These are phyloP conservation scores for Picochlorum sp. DNA, from an alignment of 139 green algal species.

Conservation along the genomic window DNA sequence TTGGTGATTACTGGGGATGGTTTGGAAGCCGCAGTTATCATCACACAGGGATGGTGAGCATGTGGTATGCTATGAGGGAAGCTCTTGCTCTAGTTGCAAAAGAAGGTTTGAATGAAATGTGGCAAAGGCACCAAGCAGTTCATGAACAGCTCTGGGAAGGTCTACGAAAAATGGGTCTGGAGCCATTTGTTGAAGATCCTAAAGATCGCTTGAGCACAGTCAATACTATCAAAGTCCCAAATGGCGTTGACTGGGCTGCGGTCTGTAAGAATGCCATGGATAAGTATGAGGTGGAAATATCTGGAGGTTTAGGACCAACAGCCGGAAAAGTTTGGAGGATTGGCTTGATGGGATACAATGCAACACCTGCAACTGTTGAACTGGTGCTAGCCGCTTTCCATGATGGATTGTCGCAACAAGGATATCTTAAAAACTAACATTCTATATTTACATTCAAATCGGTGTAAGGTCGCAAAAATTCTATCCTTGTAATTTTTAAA, in stretches of 20 bases:
- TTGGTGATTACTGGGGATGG: conserved; percentile 48
- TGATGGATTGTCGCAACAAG: conserved; percentile 70
- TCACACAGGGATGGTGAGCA: conserved; percentile 67
- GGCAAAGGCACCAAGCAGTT: conserved; percentile 46
- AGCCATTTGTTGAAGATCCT: conserved; percentile 66
- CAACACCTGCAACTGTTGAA: conserved; percentile 58
- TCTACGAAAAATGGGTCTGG: conserved; percentile 55
- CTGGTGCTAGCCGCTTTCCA: conserved; percentile 68
- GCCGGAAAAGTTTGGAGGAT: conserved; percentile 72
- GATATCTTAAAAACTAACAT: conserved; percentile 41
- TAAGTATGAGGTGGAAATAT: conserved; percentile 59
- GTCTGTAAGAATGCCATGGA: conserved; percentile 76
- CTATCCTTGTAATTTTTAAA: background rate
- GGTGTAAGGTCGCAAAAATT: background rate
- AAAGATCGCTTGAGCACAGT: conserved; percentile 69
- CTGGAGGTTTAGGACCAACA: conserved; percentile 65
- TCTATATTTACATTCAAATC: conserved; percentile 6
- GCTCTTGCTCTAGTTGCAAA: conserved; percentile 64
- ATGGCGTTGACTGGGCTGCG: conserved; percentile 67
- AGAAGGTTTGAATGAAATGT: conserved; percentile 53
- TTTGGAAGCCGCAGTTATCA: conserved; percentile 67
- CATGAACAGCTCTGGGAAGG: conserved; percentile 68
- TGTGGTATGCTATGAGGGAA: conserved; percentile 81
- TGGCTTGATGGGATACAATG: conserved; percentile 83
- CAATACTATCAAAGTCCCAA: conserved; percentile 86